Percentiles rank a stretch among this genome's conserved stretches.
Evolutionary conservation across 176 grass and related monocot genomes (phyloP).

Genomic region (Eremochloa ophiuroides): DNA sequence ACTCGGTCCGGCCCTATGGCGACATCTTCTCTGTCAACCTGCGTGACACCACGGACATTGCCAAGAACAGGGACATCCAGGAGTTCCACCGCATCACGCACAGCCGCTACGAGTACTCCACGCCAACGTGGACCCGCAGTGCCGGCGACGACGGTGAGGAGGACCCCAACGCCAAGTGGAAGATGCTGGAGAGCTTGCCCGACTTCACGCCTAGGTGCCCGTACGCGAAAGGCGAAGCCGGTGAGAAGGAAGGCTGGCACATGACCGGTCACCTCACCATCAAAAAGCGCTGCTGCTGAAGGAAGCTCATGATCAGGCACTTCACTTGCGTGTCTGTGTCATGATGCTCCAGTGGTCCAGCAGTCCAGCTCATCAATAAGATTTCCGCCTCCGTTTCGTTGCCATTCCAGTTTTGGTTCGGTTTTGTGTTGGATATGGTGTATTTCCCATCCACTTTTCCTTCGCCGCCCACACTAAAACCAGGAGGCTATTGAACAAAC

Average conservation of each 20-base stretch:
- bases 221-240: background rate
- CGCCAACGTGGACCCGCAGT: slow-evolving; percentile 25
- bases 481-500: no score
- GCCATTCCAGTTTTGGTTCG: no score
- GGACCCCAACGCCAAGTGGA: slow-evolving; percentile 32
- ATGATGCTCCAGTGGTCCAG: no score
- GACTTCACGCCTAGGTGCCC: slow-evolving; percentile 21
- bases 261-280: slow-evolving; percentile 41
- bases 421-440: no score
- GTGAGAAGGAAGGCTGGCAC: slow-evolving; percentile 30
- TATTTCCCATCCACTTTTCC: no score
- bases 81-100: slow-evolving; percentile 11
- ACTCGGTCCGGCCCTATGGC: slow-evolving; percentile 39
- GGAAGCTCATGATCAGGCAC: no score
- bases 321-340: no score
- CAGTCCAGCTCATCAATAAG: no score
- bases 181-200: background rate
- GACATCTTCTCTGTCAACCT: slow-evolving; percentile 23
- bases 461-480: no score
- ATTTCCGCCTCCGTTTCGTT: no score
- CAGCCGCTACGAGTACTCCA: slow-evolving; percentile 34
- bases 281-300: background rate
- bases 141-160: background rate
- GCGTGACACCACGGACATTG: slow-evolving; percentile 5
- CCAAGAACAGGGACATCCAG: slow-evolving; percentile 10